Evolutionary conservation across 164 flowering plant species (phyloP).

Genomic region (Nymphaea colorata): DNA sequence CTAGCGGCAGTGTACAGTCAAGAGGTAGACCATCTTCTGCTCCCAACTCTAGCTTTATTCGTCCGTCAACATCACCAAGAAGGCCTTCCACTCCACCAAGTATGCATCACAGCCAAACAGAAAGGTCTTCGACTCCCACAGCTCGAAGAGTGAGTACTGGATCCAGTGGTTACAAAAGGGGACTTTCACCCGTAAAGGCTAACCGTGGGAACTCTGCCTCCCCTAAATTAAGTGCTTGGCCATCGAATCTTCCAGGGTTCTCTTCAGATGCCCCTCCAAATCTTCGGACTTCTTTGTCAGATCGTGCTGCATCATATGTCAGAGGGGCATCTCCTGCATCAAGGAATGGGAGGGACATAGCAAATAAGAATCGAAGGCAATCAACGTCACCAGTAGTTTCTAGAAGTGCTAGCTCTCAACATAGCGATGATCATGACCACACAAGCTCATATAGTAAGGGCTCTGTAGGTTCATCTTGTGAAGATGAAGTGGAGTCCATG

Average conservation of each 20-base stretch:
- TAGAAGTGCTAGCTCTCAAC: conserved; percentile 67
- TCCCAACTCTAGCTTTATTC: conserved; percentile 41
- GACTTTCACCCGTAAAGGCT: conserved; percentile 56
- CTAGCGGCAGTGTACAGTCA: conserved; percentile 28
- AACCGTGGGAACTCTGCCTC: conserved; percentile 79
- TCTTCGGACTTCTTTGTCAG: conserved; percentile 86
- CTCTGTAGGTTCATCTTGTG: conserved; percentile 79
- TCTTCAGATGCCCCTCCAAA: conserved; percentile 88
- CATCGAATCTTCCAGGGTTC: conserved; percentile 81
- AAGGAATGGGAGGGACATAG: conserved; percentile 49
- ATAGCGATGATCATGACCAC: conserved; percentile 63
- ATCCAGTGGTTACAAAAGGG: conserved; percentile 39
- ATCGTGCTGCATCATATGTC: conserved; percentile 76
- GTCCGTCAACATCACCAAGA: conserved; percentile 43
- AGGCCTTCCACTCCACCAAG: conserved; percentile 69
- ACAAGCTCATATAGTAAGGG: conserved; percentile 72
- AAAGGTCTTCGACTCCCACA: conserved; percentile 71
- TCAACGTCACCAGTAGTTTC: conserved; percentile 91
- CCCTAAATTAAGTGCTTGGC: conserved; percentile 84
- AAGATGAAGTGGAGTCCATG: conserved; percentile 77
- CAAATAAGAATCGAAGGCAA: conserved; percentile 41
- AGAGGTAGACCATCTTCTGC: conserved; percentile 70
- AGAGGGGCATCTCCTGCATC: conserved; percentile 89
- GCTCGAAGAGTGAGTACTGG: conserved; percentile 59
- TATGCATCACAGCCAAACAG: conserved; percentile 59